phyloP scores from a whole-genome alignment of 768 basidiomycete genomes.

The Lactifluus rugatus region DNA sequence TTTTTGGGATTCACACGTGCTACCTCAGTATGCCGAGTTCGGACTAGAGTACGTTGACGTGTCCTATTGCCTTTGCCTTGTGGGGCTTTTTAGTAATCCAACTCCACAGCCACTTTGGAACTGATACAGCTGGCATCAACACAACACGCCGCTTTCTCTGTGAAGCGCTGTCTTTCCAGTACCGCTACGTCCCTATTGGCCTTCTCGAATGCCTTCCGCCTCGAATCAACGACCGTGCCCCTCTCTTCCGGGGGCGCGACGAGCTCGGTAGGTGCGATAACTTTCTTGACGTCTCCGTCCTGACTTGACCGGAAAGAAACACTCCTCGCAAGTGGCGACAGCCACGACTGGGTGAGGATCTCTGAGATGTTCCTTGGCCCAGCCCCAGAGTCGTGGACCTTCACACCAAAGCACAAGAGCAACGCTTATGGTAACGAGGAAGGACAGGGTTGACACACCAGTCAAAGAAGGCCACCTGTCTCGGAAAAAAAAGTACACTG shows the following conservation, averaged over 20 bases:
- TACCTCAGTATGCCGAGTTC: constrained; percentile 67
- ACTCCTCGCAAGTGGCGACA: constrained; percentile 66
- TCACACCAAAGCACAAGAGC: constrained; percentile 91
- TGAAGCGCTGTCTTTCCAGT: constrained; percentile 92
- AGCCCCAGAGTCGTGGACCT: constrained; percentile 71
- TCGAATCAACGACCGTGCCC: constrained; percentile 84
- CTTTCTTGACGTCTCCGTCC: constrained; percentile 2
- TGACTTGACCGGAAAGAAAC: constrained; percentile 46
- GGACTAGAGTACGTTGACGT: constrained; percentile 53
- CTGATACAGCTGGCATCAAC: constrained; percentile 84
- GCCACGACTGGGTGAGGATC: constrained; percentile 85
- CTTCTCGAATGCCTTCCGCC: constrained; percentile 75
- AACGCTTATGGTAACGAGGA: constrained; percentile 58
- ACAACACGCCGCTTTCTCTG: constrained; percentile 88
- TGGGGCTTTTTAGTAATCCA: not conserved
- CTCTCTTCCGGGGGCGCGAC: constrained; percentile 76
- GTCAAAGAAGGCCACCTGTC: not conserved
- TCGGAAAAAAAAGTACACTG: not conserved
- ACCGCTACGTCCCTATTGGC: constrained; percentile 92
- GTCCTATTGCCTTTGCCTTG: not conserved
- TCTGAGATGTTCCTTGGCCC: constrained; percentile 93
- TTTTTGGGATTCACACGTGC: not conserved
- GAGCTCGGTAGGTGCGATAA: constrained; percentile 60
- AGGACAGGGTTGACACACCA: constrained; percentile 41
- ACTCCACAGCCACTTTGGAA: constrained; percentile 62